Base-by-base conservation (phyloP, 257 asterid genomes). In the Solanum sparsipilum region DNA sequence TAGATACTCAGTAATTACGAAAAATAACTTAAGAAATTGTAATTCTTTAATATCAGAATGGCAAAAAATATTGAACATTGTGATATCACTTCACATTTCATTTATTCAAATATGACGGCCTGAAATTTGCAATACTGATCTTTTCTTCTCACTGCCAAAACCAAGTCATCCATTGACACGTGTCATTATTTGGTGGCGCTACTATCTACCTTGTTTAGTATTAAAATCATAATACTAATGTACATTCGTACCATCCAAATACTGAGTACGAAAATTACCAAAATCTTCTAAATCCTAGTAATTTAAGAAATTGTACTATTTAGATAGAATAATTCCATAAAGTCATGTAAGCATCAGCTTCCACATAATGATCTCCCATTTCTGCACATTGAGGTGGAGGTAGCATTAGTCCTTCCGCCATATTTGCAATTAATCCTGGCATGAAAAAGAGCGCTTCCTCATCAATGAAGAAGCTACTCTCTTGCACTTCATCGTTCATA, bases 371-470 rank as follows among this genome's bases (percentile, higher is more conserved):
- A 86, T 90, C 87, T 72, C 21, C 79, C 13, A 71, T 58, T 38
- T n/a, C 84, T 34, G n/a, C 7, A 12, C 56, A 88, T 7, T 38
- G 89, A 8, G 94, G 94, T 5, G 95, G 98, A 41, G 98, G 91
- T 32, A 94, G 71, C 95, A 91, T 91, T 91, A 93, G 9, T 38
- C 95, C 96, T 82, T 94, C 94, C 0, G 93, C 94, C 96, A 95
- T 90, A 84, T 88, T 63, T 1, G 81, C 78, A 58, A 93, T 46
- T 91, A 93, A 87, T 1, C 89, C 91, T 13, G 94, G 91, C 96
- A 91, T n/a, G 65, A 18, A 56, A 56, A 18, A 56, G 9, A 9
- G 7, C 12, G 29, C 16, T 21, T 73, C 82, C 48, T 73, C 82
- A 73, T 73, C n/a, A 48, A 73, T 21, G 23, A 52, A 52, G 23